Conservation (phyloP, 768 basidiomycete genomes). For the Phallus indusiatus region DNA sequence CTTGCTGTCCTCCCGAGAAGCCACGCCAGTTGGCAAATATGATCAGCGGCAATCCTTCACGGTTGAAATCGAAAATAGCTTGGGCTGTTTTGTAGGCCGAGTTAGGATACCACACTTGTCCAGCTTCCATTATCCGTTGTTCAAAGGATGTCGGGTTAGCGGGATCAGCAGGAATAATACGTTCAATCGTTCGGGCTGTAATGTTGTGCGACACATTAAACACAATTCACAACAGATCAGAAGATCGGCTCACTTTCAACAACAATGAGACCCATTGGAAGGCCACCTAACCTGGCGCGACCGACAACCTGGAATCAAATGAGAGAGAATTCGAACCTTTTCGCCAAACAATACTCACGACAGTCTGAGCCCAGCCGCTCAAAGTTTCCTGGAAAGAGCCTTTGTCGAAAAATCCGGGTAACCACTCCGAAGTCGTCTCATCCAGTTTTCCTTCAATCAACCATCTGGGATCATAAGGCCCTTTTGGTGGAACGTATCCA, state of each 20-base stretch:
- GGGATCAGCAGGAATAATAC: conserved; percentile 93
- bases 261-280: conserved; percentile 96
- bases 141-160: conserved; percentile 96
- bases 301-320: conserved; percentile 48
- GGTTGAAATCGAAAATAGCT: conserved; percentile 97
- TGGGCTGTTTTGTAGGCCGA: conserved; percentile 99
- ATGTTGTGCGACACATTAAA: background rate
- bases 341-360: conserved; percentile 29
- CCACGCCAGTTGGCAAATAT: conserved; percentile 99
- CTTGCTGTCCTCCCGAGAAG: conserved; percentile 98
- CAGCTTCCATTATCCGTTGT: conserved; percentile 98
- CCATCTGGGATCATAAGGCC: conserved; percentile 94
- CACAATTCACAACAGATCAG: background rate
- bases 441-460: conserved; percentile 93
- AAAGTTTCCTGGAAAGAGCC: conserved; percentile 98
- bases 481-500: conserved; percentile 83
- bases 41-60: conserved; percentile 92
- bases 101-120: conserved; percentile 99
- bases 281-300: conserved; percentile 90
- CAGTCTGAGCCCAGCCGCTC: conserved; percentile 98
- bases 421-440: conserved; percentile 65
- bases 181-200: conserved; percentile 81
- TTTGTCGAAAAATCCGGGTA: conserved; percentile 93
- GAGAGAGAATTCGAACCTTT: background rate
- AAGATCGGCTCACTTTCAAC: conserved; percentile 53